A percentile compares a stretch with the other conserved stretches of the same genome.
Evolutionary conservation across 2,329 filamentous ascomycete species (phyloP).

Genomic region (Colletotrichum sp.): DNA sequence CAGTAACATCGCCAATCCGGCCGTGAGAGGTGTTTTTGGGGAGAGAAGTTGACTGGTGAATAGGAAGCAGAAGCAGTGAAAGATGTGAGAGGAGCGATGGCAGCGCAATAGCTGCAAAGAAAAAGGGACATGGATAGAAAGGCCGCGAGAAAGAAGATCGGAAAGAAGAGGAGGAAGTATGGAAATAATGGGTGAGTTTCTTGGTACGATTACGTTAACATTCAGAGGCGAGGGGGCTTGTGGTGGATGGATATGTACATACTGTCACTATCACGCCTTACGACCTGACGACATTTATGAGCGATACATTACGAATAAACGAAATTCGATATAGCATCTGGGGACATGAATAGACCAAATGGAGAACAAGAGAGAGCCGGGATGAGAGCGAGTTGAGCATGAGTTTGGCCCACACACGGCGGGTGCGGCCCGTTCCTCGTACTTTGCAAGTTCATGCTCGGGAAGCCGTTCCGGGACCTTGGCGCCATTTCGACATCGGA

Average conservation of each 20-base stretch:
- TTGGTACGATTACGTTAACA: neutral
- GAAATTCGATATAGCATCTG: neutral
- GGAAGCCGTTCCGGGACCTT: neutral
- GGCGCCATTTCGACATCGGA: neutral
- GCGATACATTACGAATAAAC: neutral
- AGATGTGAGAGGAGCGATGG: neutral
- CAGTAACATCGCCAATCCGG: constrained; percentile 33
- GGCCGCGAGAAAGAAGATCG: neutral
- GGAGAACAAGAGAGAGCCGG: neutral
- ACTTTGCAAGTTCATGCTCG: neutral
- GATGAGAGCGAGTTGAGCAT: neutral
- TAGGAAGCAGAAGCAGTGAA: neutral
- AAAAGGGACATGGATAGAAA: neutral
- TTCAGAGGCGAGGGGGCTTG: neutral
- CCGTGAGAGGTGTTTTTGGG: neutral
- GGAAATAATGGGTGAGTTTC: neutral
- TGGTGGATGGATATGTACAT: constrained; percentile 13
- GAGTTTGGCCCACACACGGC: neutral
- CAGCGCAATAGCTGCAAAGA: neutral
- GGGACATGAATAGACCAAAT: neutral
- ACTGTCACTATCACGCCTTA: constrained; percentile 19
- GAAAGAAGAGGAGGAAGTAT: neutral
- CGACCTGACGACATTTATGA: constrained; percentile 19
- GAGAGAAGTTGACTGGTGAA: neutral
- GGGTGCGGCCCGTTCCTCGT: constrained; percentile 2